Base-by-base conservation (phyloP, 2,329 filamentous ascomycete genomes). In the Diaporthe capsici region DNA sequence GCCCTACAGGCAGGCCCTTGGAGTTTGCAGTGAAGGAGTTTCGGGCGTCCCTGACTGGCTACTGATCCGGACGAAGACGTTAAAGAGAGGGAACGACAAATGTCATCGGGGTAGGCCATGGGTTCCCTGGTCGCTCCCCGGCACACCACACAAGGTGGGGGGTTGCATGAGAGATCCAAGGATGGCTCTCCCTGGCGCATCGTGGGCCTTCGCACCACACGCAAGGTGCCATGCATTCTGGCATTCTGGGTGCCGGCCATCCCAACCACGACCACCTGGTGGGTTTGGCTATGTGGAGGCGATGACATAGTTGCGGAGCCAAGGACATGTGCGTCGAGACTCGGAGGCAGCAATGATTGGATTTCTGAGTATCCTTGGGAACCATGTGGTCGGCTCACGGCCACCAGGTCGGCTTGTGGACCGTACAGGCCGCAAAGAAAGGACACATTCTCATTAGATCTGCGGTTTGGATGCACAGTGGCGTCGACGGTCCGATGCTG, bases 381-480 rank as follows among this genome's bases (percentile, higher is more conserved):
- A 57, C 72, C 75, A 76, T 76, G 75, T 76, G 75, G 73, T 76
- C 75, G 75, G 75, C 65, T 51, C 51, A 57, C 55, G 58, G 72
- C 31, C 44, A 63, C 44, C 70, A 65, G 60, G 74, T 73, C 60
- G 58, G 53, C 55, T 67, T 53, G 61, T 67, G 47, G 68, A 47
- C 60, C 39, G 51, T 42, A 47, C 47, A 65, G 71, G 71, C n/a
- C 42, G 39, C 49, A 53, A 42, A 73, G 28, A 49, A 39, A 42
- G 47, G 71, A 49, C 44, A 57, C n/a, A 47, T 72, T 74, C 74
- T 65, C 73, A 60, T 70, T 42, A 57, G 61, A 68, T 51, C 42
- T 47, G 75, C 74, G 31, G 71, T 37, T 60, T 74, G 72, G 65
- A 67, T 60, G 75, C 72, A 76, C 72, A 72, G 71, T 72, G 67